phyloP scores from a whole-genome alignment of 257 asterid species.

The Forsythia suspensa region DNA sequence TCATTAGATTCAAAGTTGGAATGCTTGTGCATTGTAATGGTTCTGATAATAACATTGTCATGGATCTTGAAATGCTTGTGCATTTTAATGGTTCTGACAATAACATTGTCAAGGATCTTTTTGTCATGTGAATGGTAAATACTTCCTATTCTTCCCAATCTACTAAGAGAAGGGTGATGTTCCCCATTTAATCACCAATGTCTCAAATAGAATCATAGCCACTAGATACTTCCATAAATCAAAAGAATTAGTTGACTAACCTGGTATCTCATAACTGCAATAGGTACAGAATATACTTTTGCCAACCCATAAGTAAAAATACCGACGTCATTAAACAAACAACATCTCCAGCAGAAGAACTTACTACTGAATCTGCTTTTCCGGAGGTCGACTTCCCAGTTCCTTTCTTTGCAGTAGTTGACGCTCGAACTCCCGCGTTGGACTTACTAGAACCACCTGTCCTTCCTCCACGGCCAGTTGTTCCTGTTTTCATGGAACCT shows the following conservation, averaged over 20 bases:
- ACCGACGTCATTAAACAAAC: constrained; percentile 8
- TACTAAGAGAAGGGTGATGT: neutral
- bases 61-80: neutral
- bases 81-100: neutral
- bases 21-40: neutral
- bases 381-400: constrained; percentile 60
- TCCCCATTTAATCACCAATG: neutral
- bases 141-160: constrained; percentile 18
- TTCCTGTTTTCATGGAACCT: constrained; percentile 53
- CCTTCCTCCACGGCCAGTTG: constrained; percentile 80
- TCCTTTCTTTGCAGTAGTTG: constrained; percentile 76
- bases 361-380: constrained; percentile 73
- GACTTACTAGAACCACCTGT: constrained; percentile 68
- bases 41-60: neutral
- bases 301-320: constrained; percentile 3
- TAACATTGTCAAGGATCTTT: neutral
- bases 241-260: constrained; percentile 13
- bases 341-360: constrained; percentile 24
- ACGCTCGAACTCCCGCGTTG: constrained; percentile 65
- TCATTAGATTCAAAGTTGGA: neutral
- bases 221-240: neutral
- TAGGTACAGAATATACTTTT: neutral
- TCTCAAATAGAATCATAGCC: neutral
- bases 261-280: neutral
- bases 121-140: neutral